phyloP scores from a whole-genome alignment of 306 rosid species.

The Dalbergia cochinchinensis region DNA sequence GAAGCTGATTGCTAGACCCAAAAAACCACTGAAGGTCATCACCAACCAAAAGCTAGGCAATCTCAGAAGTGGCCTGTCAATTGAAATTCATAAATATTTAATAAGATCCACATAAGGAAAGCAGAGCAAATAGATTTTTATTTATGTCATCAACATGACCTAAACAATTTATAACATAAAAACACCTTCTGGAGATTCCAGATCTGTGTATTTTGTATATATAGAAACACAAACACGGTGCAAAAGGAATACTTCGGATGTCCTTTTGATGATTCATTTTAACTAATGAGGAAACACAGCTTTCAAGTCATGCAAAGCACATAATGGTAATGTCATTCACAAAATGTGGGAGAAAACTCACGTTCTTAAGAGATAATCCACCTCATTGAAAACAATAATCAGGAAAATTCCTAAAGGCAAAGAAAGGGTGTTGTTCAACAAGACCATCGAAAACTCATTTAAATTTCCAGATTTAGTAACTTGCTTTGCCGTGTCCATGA shows the following conservation, averaged over 20 bases:
- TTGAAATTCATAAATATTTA: constrained; percentile 42
- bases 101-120: constrained; percentile 17
- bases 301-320: constrained; percentile 29
- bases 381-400: constrained; percentile 78
- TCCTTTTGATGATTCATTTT: constrained; percentile 21
- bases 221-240: constrained; percentile 18
- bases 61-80: constrained; percentile 92
- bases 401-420: constrained; percentile 90
- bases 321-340: constrained; percentile 20
- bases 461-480: constrained; percentile 86
- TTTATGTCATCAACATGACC: constrained; percentile 1
- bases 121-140: background rate
- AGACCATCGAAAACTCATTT: constrained; percentile 97
- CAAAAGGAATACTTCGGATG: constrained; percentile 25
- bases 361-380: constrained; percentile 89
- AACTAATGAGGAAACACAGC: constrained; percentile 18
- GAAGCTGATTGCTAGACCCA: constrained; percentile 97
- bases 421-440: constrained; percentile 93
- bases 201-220: background rate
- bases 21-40: constrained; percentile 85
- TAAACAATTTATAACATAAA: constrained; percentile 30
- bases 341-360: constrained; percentile 58
- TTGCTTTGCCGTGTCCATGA: constrained; percentile 97
- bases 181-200: constrained; percentile 32
- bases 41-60: constrained; percentile 92